These are phyloP conservation scores for Multifurca ochricompacta DNA, from an alignment of 768 basidiomycete genomes.

Conservation along the genomic window DNA sequence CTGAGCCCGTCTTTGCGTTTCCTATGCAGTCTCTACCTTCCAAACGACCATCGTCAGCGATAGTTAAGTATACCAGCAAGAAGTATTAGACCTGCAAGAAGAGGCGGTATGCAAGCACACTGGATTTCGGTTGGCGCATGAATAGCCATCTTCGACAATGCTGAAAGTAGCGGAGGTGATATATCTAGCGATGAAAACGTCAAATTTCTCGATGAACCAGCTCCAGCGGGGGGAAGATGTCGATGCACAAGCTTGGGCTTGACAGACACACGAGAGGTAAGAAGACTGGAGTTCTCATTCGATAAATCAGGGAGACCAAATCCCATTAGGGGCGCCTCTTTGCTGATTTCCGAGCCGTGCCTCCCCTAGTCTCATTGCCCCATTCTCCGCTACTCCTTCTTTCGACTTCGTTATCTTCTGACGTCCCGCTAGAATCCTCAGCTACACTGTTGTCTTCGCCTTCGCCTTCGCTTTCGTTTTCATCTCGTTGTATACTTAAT, in stretches of 20 bases:
- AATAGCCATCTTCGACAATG: slow-evolving; percentile 80
- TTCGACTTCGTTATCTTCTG: not conserved
- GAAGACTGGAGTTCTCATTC: not conserved
- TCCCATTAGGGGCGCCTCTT: not conserved
- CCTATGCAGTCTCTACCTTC: slow-evolving; percentile 94
- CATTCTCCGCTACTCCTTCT: not conserved
- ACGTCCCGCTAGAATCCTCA: not conserved
- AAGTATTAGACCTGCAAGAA: slow-evolving; percentile 59
- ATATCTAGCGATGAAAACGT: slow-evolving; percentile 56
- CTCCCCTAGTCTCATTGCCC: not conserved
- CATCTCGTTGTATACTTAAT: slow-evolving; percentile 21
- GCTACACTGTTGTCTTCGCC: slow-evolving; percentile 15
- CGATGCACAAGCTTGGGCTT: slow-evolving; percentile 14
- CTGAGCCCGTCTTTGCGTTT: slow-evolving; percentile 95
- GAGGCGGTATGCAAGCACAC: slow-evolving; percentile 79
- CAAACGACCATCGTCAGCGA: slow-evolving; percentile 19
- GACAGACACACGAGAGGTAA: slow-evolving; percentile 23
- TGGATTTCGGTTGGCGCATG: slow-evolving; percentile 81
- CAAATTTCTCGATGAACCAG: slow-evolving; percentile 15
- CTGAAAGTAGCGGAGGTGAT: slow-evolving; percentile 48
- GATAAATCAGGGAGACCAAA: not conserved
- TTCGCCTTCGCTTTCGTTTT: slow-evolving; percentile 17
- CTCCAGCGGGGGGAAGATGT: slow-evolving; percentile 7
- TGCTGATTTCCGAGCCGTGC: not conserved
- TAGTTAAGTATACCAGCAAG: not conserved